Evolutionary conservation across 441 rosid species (phyloP).

Genomic region (Omphalea diandra): DNA sequence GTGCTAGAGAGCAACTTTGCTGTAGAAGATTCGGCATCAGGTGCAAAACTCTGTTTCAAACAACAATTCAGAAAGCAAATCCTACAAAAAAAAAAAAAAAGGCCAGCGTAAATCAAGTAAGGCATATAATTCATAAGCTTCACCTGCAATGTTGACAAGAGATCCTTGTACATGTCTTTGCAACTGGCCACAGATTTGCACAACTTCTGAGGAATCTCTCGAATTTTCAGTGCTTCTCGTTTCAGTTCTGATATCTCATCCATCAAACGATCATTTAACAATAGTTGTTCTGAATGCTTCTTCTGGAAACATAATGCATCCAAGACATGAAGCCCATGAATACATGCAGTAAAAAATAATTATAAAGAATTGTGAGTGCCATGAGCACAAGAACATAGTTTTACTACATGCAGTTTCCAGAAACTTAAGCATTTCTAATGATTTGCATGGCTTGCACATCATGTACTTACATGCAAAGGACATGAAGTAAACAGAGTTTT

Average conservation of each 20-base stretch:
- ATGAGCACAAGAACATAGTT: neutral
- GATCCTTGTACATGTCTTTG: conserved; percentile 50
- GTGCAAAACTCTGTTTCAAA: conserved; percentile 40
- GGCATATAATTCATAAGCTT: conserved; percentile 20
- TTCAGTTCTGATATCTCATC: conserved; percentile 63
- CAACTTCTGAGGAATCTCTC: conserved; percentile 54
- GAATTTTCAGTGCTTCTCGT: conserved; percentile 40
- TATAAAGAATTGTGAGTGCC: neutral
- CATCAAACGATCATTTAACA: conserved; percentile 46
- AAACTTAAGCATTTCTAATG: neutral
- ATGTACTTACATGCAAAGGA: neutral
- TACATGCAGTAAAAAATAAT: conserved; percentile 1
- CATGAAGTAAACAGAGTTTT: neutral
- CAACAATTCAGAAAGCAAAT: conserved; percentile 22
- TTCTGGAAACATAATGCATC: conserved; percentile 41
- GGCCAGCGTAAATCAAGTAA: conserved; percentile 14
- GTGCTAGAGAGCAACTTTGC: conserved; percentile 48
- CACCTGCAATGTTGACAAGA: conserved; percentile 57
- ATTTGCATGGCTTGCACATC: neutral
- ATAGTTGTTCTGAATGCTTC: conserved; percentile 53
- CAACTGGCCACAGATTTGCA: conserved; percentile 47
- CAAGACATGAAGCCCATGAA: conserved; percentile 5
- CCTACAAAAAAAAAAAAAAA: conserved; percentile 8
- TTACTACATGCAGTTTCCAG: neutral
- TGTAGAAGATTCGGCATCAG: conserved; percentile 48